These are phyloP conservation scores for Paramecium biaurelia DNA, from an alignment of 73 alveolate species.

Conservation along the genomic window DNA sequence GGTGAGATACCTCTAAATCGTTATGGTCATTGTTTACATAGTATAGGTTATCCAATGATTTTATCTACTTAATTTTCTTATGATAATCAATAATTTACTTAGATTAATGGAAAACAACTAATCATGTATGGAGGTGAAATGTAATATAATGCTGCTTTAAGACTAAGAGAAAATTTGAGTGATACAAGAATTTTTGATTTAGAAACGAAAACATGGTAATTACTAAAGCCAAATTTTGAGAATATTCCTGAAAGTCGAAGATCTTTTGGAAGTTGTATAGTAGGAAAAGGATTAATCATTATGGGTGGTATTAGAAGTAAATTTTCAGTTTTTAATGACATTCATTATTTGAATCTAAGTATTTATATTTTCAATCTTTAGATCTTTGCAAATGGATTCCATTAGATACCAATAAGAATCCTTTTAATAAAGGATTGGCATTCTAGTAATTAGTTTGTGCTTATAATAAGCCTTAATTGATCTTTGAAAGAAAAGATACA, in stretches of 20 bases:
- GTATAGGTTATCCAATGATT: not conserved
- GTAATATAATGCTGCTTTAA: not conserved
- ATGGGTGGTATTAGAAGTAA: conserved; percentile 24
- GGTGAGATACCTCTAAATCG: conserved; percentile 32
- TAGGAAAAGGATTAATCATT: not conserved
- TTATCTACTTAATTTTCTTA: not conserved
- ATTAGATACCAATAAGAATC: not conserved
- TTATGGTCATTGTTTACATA: conserved; percentile 47
- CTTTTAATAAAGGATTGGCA: conserved; percentile 12
- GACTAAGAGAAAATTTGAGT: conserved; percentile 30
- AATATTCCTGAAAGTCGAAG: conserved; percentile 26
- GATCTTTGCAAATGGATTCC: conserved; percentile 16
- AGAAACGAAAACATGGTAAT: not conserved
- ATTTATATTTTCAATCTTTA: not conserved
- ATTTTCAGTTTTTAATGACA: conserved; percentile 11
- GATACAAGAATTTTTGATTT: conserved; percentile 33
- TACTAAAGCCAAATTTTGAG: conserved; percentile 18
- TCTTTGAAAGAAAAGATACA: conserved; percentile 5
- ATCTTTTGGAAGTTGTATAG: conserved; percentile 46
- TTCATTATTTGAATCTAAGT: conserved; percentile 25
- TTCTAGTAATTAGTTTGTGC: not conserved
- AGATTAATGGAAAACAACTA: not conserved
- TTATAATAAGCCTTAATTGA: not conserved
- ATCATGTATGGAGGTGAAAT: conserved; percentile 46
- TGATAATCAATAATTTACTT: not conserved